Conservation (phyloP, 139 green algal genomes). For the Coccomyxa sp. region DNA sequence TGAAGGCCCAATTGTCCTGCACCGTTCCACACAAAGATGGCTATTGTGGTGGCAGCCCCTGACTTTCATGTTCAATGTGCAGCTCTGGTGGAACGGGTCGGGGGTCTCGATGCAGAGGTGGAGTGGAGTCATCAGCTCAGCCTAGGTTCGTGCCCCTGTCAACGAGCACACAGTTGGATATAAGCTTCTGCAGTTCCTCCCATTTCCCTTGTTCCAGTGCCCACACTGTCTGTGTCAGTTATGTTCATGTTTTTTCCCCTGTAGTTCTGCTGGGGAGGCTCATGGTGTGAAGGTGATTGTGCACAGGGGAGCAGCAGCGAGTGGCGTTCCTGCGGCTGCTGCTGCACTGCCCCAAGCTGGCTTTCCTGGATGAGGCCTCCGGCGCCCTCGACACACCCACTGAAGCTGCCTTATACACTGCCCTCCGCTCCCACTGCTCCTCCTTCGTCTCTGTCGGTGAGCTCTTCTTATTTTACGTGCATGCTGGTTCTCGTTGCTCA, state of each 20-base stretch:
- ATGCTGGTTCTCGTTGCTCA: no score
- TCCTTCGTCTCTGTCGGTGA: slow-evolving; percentile 66
- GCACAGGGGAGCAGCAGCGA: slow-evolving; percentile 84
- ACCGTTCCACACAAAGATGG: background rate
- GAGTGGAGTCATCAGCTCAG: slow-evolving; percentile 64
- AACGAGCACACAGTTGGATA: no score
- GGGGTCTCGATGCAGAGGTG: slow-evolving; percentile 59
- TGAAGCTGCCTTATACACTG: slow-evolving; percentile 52
- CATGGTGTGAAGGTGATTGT: no score
- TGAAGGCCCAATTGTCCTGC: background rate
- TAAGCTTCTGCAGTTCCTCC: no score
- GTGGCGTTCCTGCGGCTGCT: slow-evolving; percentile 80
- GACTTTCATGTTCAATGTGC: background rate
- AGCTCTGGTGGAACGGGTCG: slow-evolving; percentile 29
- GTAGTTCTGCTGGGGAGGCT: no score
- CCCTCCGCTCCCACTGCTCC: slow-evolving; percentile 31
- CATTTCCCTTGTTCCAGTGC: no score
- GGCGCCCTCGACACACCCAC: slow-evolving; percentile 58
- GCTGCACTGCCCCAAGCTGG: slow-evolving; percentile 48
- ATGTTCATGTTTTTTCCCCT: no score
- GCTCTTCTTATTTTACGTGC: background rate
- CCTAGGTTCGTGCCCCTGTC: background rate
- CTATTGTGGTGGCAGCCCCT: background rate
- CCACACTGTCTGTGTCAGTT: no score
- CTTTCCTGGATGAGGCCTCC: slow-evolving; percentile 75